Evolutionary conservation across 2,329 filamentous ascomycete genomes (phyloP).

Genomic region (Verticillium dahliae): DNA sequence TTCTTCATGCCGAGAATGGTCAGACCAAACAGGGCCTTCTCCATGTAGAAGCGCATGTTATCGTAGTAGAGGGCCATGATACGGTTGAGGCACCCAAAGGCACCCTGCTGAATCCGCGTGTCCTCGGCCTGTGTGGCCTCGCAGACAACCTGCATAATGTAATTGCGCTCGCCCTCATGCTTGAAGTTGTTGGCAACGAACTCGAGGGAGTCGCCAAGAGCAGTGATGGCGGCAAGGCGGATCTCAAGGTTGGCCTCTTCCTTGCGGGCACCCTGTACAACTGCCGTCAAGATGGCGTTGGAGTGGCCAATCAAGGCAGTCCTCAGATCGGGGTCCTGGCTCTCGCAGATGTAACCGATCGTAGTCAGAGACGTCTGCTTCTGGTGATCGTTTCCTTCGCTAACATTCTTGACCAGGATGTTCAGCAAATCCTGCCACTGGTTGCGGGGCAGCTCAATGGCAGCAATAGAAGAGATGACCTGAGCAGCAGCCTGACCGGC

Average conservation of each 20-base stretch:
- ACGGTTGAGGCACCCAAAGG: slow-evolving; percentile 94
- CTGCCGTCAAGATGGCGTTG: slow-evolving; percentile 94
- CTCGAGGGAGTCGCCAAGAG: slow-evolving; percentile 91
- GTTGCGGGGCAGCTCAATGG: slow-evolving; percentile 86
- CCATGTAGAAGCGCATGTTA: slow-evolving; percentile 99
- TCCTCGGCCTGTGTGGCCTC: slow-evolving; percentile 95
- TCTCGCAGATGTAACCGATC: slow-evolving; percentile 99
- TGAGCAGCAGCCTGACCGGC: slow-evolving; percentile 88
- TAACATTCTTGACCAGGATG: slow-evolving; percentile 85
- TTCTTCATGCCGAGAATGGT: slow-evolving; percentile 99
- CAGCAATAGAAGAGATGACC: slow-evolving; percentile 89
- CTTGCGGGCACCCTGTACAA: slow-evolving; percentile 94
- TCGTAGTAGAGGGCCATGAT: slow-evolving; percentile 99
- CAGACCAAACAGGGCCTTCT: slow-evolving; percentile 95
- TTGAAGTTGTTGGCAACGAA: slow-evolving; percentile 99
- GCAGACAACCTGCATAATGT: slow-evolving; percentile 99
- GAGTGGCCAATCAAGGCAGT: slow-evolving; percentile 78
- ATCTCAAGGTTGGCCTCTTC: slow-evolving; percentile 91
- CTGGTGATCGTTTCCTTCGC: slow-evolving; percentile 75
- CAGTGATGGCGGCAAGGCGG: slow-evolving; percentile 84
- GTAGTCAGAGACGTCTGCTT: slow-evolving; percentile 92
- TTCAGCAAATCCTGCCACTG: slow-evolving; percentile 93
- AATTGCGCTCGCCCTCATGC: slow-evolving; percentile 97
- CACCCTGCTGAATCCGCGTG: slow-evolving; percentile 85
- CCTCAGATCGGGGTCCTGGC: slow-evolving; percentile 80